Percentiles rank a stretch among this genome's conserved stretches.
These are phyloP conservation scores for Lomentospora prolificans DNA, from an alignment of 2,329 filamentous ascomycete species.

Conservation along the genomic window DNA sequence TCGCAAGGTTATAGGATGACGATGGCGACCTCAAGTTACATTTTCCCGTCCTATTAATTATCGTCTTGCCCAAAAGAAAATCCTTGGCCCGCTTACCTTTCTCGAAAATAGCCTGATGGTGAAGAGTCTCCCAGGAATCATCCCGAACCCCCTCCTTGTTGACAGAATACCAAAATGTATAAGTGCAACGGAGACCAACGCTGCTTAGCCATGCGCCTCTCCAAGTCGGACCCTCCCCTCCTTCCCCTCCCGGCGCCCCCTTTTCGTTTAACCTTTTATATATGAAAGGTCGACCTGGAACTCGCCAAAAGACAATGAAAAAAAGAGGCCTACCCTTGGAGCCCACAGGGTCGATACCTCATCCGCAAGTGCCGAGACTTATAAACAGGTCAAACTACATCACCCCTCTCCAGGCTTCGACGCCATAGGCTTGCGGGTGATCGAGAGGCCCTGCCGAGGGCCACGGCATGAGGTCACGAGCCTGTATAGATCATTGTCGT, in stretches of 20 bases:
- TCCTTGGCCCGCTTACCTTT: neutral
- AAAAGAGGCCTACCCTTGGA: neutral
- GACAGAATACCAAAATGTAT: neutral
- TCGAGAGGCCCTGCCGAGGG: neutral
- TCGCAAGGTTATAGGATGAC: neutral
- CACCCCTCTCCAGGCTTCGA: neutral
- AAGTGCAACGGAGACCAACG: neutral
- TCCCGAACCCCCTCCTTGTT: neutral
- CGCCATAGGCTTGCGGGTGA: neutral
- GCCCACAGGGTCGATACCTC: neutral
- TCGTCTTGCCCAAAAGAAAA: neutral
- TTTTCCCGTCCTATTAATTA: constrained; percentile 1
- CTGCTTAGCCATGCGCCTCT: neutral
- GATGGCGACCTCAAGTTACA: neutral
- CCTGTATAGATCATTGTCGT: neutral
- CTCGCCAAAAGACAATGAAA: neutral
- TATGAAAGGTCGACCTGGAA: neutral
- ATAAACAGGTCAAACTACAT: neutral
- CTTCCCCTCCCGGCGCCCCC: neutral
- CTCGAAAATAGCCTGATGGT: neutral
- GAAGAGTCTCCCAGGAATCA: neutral
- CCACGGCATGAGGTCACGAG: neutral
- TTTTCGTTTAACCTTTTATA: neutral
- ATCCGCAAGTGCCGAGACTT: neutral
- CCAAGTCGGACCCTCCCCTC: neutral